These are phyloP conservation scores for Hymenotorrendiella dingleyae DNA, from an alignment of 2,329 filamentous ascomycete genomes.

Conservation along the genomic window DNA sequence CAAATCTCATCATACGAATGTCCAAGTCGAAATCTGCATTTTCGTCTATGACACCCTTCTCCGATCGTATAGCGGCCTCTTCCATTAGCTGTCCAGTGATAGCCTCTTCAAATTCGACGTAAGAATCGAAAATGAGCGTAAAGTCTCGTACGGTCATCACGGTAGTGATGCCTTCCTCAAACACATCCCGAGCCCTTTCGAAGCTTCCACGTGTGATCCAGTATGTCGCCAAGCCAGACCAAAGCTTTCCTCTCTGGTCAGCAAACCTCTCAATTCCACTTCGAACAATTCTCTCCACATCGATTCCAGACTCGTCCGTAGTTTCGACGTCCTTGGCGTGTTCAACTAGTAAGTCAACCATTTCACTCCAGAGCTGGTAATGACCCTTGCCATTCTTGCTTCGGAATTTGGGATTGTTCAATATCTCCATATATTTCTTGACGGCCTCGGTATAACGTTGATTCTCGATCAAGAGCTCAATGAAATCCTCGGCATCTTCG, in stretches of 20 bases:
- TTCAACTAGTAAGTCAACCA: conserved; percentile 89
- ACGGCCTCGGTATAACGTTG: conserved; percentile 87
- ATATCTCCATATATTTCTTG: conserved; percentile 81
- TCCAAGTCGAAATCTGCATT: conserved; percentile 91
- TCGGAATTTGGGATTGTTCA: conserved; percentile 84
- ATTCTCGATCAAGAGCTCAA: conserved; percentile 77
- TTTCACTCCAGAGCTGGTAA: conserved; percentile 95
- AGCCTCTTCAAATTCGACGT: conserved; percentile 94
- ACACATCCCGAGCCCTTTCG: conserved; percentile 85
- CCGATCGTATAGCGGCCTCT: conserved; percentile 70
- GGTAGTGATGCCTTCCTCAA: conserved; percentile 93
- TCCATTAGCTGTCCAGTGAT: conserved; percentile 91
- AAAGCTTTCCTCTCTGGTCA: conserved; percentile 90
- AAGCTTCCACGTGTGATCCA: conserved; percentile 93
- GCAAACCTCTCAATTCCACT: conserved; percentile 88
- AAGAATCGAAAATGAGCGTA: conserved; percentile 91
- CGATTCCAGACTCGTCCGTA: conserved; percentile 72
- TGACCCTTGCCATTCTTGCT: conserved; percentile 93
- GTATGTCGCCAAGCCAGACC: conserved; percentile 91
- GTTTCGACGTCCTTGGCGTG: conserved; percentile 83
- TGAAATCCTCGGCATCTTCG: conserved; percentile 91
- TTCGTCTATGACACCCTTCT: conserved; percentile 70
- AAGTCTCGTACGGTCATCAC: conserved; percentile 99
- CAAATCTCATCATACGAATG: conserved; percentile 95
- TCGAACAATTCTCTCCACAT: conserved; percentile 86